Percentiles rank a stretch among this genome's conserved stretches.
These are phyloP conservation scores for Phoenix roebelenii DNA, from an alignment of 176 grass and related monocot genomes.

Conservation along the genomic window DNA sequence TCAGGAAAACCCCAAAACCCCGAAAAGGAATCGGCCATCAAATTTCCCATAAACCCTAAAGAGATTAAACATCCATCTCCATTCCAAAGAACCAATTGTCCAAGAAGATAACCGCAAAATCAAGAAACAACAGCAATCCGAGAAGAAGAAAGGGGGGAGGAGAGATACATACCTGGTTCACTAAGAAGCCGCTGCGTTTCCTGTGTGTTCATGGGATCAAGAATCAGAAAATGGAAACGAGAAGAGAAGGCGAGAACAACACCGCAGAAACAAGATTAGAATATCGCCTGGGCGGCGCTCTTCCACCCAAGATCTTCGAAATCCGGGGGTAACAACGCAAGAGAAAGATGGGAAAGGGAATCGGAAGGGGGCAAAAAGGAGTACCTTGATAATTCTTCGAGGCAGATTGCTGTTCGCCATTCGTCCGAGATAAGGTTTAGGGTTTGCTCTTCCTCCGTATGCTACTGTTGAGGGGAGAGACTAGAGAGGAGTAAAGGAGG, in stretches of 20 bases:
- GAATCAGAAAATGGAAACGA: not conserved
- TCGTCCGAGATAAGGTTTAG: slow-evolving; percentile 5
- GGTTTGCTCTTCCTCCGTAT: slow-evolving; percentile 1
- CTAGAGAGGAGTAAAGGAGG: no score
- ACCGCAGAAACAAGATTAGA: no score
- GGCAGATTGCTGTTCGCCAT: slow-evolving; percentile 99
- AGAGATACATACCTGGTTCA: slow-evolving; percentile 51
- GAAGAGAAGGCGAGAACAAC: slow-evolving; percentile 10
- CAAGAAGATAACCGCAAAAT: not conserved
- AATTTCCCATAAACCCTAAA: no score
- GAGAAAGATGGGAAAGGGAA: no score
- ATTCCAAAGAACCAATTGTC: not conserved
- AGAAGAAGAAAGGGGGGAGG: not conserved
- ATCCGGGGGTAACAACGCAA: no score
- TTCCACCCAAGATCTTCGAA: no score
- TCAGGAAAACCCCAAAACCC: not conserved
- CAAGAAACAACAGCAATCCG: no score
- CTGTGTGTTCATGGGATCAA: slow-evolving; percentile 35
- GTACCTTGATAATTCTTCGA: slow-evolving; percentile 93
- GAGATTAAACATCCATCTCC: no score
- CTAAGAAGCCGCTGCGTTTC: slow-evolving; percentile 94
- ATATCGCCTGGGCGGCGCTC: no score
- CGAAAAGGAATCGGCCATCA: no score
- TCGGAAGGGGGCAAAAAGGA: not conserved
- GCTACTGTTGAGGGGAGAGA: no score